Evolutionary conservation across 345 rosid genomes (phyloP), one percentile per base, ranked within the genome.

Genomic region (Hypericum androsaemum): DNA sequence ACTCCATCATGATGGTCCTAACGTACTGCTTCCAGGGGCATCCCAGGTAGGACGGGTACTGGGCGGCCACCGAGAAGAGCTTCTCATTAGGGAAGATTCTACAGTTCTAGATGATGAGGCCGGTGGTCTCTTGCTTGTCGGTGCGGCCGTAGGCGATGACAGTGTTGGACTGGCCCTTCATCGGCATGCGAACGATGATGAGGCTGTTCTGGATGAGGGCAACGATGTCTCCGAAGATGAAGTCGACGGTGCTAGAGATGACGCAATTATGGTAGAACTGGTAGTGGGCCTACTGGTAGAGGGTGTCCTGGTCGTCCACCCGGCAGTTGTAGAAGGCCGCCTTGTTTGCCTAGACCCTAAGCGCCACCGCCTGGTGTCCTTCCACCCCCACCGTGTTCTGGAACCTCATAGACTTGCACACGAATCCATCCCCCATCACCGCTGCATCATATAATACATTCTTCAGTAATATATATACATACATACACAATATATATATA

Each of bases 191-290:
- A 12, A 56, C 56, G n/a, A 49, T 8, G 44, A 63, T 14, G 17
- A 28, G 16, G 35, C 47, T 14, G 46, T 56, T 56, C 44, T 63
- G 62, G 52, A 60, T 12, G 22, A 60, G n/a, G 39, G 64, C 32
- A 0, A 57, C 11, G 8, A 57, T 43, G 16, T 60, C 52, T 0
- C 64, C 64, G 50, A 60, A 60, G 52, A 60, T 22, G 57, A 60
- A 52, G 56, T 82, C 90, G 4, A 84, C 69, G 53, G 96, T 84
- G n/a, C 86, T 89, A 3, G 75, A 47, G 57, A 88, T 67, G 61
- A 74, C 68, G 59, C 96, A 88, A 56, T 80, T 80, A 8, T 84
- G 79, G 74, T 73, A 88, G 80, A 71, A 84, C 54, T 88, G 96
- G 7, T 86, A 63, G 57, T 82, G 77, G 44, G 82, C 71, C 59